These are phyloP conservation scores for Leccinum huronense DNA, from an alignment of 1,284 basidiomycete genomes.

Conservation along the genomic window DNA sequence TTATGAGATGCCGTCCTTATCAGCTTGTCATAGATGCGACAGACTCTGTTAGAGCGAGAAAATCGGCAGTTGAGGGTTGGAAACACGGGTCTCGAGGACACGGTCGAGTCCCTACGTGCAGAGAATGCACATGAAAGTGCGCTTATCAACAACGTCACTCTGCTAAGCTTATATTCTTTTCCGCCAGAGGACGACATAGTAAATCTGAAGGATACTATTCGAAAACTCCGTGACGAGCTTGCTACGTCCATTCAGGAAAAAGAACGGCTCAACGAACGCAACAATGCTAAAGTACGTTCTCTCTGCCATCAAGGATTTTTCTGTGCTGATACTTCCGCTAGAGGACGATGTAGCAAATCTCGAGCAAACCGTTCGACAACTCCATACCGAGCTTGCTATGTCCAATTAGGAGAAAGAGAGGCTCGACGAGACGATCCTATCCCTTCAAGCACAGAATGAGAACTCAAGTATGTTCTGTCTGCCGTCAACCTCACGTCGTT, in stretches of 20 bases:
- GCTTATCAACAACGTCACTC: background rate
- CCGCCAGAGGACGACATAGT: background rate
- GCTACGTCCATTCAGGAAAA: background rate
- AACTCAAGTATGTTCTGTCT: background rate
- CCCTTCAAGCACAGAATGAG: background rate
- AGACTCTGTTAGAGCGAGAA: background rate
- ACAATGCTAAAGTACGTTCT: background rate
- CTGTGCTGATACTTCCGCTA: background rate
- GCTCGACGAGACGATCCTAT: background rate
- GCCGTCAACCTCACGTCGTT: background rate
- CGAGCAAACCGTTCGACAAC: background rate
- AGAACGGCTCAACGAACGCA: background rate
- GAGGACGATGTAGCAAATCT: background rate
- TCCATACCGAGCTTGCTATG: background rate
- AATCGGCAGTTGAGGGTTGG: background rate
- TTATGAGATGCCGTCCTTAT: background rate
- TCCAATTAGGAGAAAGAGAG: background rate
- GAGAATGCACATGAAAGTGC: background rate
- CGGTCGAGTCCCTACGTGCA: background rate
- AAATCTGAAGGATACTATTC: background rate
- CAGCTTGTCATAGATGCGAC: background rate
- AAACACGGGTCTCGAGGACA: background rate
- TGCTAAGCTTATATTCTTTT: background rate
- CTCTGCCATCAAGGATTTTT: background rate
- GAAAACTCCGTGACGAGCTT: background rate